phyloP scores from a whole-genome alignment of 2,329 filamentous ascomycete species.

The Aspergillus piperis region DNA sequence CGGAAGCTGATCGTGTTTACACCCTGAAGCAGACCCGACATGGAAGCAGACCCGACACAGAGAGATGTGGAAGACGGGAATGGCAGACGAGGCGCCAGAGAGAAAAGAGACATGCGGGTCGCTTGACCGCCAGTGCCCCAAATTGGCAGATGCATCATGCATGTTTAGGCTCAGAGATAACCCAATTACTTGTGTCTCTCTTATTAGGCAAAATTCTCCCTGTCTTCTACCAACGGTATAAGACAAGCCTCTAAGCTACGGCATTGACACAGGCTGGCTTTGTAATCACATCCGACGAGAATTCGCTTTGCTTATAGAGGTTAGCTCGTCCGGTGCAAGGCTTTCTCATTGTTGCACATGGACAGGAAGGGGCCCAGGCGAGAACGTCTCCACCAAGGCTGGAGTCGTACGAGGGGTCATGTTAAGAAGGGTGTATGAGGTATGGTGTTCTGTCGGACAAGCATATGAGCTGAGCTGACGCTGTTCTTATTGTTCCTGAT shows the following conservation, averaged over 20 bases:
- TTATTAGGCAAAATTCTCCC: not conserved
- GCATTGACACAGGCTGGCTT: not conserved
- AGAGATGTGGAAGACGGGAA: not conserved
- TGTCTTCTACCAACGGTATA: not conserved
- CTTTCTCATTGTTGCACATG: not conserved
- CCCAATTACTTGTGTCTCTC: not conserved
- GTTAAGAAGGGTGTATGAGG: not conserved
- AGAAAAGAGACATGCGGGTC: not conserved
- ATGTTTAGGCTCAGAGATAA: not conserved
- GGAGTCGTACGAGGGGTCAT: not conserved
- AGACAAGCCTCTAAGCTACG: not conserved
- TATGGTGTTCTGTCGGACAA: not conserved
- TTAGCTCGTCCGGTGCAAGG: not conserved
- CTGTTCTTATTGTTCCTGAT: not conserved
- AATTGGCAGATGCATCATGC: slow-evolving; percentile 5
- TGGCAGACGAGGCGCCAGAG: not conserved
- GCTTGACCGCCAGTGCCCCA: slow-evolving; percentile 3
- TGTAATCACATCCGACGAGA: not conserved
- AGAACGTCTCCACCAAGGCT: not conserved
- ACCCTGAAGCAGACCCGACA: not conserved
- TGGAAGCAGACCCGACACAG: not conserved
- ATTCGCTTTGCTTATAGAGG: not conserved
- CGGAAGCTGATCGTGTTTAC: no score
- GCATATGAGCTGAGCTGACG: not conserved
- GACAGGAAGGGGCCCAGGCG: not conserved